These are phyloP conservation scores for Pyricularia sp. DNA, from an alignment of 2,329 filamentous ascomycete genomes.

Conservation along the genomic window DNA sequence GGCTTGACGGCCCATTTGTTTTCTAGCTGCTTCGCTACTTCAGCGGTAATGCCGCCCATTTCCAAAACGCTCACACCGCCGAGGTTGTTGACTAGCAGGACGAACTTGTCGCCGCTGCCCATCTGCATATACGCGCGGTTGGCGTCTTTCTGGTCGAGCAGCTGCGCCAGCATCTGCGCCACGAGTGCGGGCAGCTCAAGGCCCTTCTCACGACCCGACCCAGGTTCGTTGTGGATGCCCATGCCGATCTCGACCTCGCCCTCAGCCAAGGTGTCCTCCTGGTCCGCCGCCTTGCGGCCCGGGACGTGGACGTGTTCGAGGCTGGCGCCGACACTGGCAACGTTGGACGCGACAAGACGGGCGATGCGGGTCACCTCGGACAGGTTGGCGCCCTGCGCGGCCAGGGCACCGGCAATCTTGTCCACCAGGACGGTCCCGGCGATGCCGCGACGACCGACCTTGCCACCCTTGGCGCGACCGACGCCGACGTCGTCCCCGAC, in stretches of 20 bases:
- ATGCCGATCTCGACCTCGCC: constrained; percentile 60
- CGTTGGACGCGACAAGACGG: constrained; percentile 60
- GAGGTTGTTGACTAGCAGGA: constrained; percentile 67
- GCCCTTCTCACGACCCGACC: constrained; percentile 37
- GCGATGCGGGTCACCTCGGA: constrained; percentile 67
- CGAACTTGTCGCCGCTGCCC: constrained; percentile 44
- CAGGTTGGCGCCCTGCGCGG: constrained; percentile 58
- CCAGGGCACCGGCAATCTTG: constrained; percentile 80
- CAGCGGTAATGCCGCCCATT: constrained; percentile 60
- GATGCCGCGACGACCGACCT: constrained; percentile 84
- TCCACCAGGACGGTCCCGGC: constrained; percentile 86
- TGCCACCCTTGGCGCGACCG: constrained; percentile 71
- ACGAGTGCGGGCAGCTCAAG: constrained; percentile 46
- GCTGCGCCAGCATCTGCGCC: constrained; percentile 58
- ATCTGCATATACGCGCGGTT: constrained; percentile 64
- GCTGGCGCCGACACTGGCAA: constrained; percentile 78
- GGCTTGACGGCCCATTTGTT: constrained; percentile 49
- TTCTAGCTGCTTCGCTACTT: constrained; percentile 56
- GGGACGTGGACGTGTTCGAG: constrained; percentile 91
- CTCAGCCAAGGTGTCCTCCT: constrained; percentile 44
- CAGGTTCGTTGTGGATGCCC: constrained; percentile 68
- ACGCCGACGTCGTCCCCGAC: constrained; percentile 91
- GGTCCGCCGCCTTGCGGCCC: constrained; percentile 47
- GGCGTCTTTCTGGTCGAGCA: constrained; percentile 55
- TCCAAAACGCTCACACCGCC: constrained; percentile 69